Evolutionary conservation across 2,329 filamentous ascomycete species (phyloP), one percentile per base, ranked within the genome.

Genomic region (Cercospora zeae-maydis): DNA sequence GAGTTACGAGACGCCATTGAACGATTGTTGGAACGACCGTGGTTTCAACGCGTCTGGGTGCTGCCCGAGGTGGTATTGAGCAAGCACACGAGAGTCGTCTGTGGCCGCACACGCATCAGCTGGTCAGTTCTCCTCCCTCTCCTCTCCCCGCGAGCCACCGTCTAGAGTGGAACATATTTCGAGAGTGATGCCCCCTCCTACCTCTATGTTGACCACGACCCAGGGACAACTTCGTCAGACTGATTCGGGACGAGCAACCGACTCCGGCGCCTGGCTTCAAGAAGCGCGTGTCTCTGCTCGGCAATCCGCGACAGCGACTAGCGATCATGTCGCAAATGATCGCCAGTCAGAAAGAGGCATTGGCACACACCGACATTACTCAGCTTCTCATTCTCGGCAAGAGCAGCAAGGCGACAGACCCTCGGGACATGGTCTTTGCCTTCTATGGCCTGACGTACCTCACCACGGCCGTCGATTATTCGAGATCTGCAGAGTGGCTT

Each of bases 281-380:
- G 61, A 73, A 72, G 61, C 70, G 72, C 30, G 61, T 55, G 2
- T 68, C 66, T 4, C 54, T 74, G 9, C 67, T 72, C 3, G 72
- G 72, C 21, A 74, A 74, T 52, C 62, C 71, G 3, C 67, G 70
- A 13, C 71, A 73, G 51, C 67, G 72, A 7, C 69, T 74, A 16
- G 71, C 72, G 3, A 73, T 74, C 47, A 67, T 74, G 24, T 69
- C 70, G 10, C 70, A 74, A 34, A 73, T 73, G 70, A 70, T 66
- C 51, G 64, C 70, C 1, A 69, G 68, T 16, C 72, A 73, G 52
- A 66, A 66, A 52, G 65, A 69, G 31, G 62, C 59, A 9, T 63
- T 63, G 13, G 60, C 61, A 4, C 71, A 73, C 55, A 72, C 71
- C 11, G 71, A 74, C 62, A 71, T 74, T 36, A 69, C 66, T 7